phyloP scores from a whole-genome alignment of 208 protist genomes.

The Borovskyia barvae region DNA sequence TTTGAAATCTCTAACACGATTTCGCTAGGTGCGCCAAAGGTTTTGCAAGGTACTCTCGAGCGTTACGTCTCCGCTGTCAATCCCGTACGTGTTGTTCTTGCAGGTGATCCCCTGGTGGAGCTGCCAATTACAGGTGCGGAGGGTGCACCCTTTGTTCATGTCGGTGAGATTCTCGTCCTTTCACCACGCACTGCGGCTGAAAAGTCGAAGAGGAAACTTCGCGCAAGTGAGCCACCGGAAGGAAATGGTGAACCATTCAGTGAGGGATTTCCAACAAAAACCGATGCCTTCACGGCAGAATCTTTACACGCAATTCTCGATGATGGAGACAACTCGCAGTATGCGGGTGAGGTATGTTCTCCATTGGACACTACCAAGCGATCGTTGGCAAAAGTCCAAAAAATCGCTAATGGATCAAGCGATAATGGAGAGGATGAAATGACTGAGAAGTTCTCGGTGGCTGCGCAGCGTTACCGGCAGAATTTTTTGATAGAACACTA shows the following conservation, averaged over 20 bases:
- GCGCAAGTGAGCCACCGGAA: background rate
- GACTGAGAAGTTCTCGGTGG: conserved; percentile 4
- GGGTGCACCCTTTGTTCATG: conserved; percentile 69
- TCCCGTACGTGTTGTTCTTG: conserved; percentile 74
- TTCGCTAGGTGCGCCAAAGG: conserved; percentile 73
- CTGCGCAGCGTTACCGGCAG: conserved; percentile 39
- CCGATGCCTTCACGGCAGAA: conserved; percentile 26
- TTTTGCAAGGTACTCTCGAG: conserved; percentile 55
- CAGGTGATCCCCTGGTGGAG: conserved; percentile 78
- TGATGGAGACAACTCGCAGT: background rate
- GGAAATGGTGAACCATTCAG: background rate
- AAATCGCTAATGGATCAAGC: background rate
- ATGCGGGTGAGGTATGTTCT: too few relatives aligned
- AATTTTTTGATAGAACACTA: conserved; percentile 71
- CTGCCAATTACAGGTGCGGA: conserved; percentile 78
- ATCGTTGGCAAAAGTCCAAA: background rate
- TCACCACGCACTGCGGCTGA: conserved; percentile 9
- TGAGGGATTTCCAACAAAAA: background rate
- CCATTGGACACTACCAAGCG: too few relatives aligned
- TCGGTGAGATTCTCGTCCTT: conserved; percentile 77
- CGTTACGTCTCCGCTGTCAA: conserved; percentile 65
- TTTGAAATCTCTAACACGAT: conserved; percentile 77
- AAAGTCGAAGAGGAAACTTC: background rate
- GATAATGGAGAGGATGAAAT: conserved; percentile 12
- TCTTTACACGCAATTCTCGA: conserved; percentile 18